Percentiles rank a stretch among this genome's conserved stretches.
phyloP scores from a whole-genome alignment of 1,284 basidiomycete genomes.

The Flammula alnicola region DNA sequence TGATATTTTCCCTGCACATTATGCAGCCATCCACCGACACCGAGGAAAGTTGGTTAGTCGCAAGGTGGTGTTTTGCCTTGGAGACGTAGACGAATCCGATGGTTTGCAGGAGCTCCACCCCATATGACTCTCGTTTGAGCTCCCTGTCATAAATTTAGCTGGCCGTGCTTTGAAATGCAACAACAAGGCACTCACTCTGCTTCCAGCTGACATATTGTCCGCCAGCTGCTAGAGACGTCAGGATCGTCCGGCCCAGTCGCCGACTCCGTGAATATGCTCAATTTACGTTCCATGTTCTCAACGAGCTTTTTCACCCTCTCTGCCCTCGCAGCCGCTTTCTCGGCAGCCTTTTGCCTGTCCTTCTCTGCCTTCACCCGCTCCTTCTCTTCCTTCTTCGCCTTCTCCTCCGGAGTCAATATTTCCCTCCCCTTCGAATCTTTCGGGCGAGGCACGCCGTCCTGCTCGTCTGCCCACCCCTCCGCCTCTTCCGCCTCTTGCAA shows the following conservation, averaged over 20 bases:
- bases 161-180: constrained; percentile 2
- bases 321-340: constrained; percentile 83
- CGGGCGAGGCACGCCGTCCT: constrained; percentile 32
- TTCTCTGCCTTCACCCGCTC: constrained; percentile 75
- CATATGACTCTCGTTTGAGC: constrained; percentile 90
- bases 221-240: constrained; percentile 73
- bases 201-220: constrained; percentile 81
- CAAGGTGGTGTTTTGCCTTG: constrained; percentile 83
- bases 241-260: constrained; percentile 76
- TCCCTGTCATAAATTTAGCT: constrained; percentile 54
- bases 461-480: constrained; percentile 48
- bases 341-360: constrained; percentile 66
- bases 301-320: constrained; percentile 86
- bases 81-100: constrained; percentile 90
- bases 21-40: constrained; percentile 91
- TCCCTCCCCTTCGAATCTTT: constrained; percentile 72
- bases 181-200: constrained; percentile 62
- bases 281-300: constrained; percentile 84
- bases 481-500: constrained; percentile 90
- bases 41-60: constrained; percentile 81
- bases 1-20: constrained; percentile 94
- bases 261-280: constrained; percentile 92
- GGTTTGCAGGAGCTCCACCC: constrained; percentile 88
- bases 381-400: constrained; percentile 79
- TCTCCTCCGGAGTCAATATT: constrained; percentile 83